Evolutionary conservation across 2,329 filamentous ascomycete species (phyloP).

Genomic region (Chrysosphaeria jannelii): DNA sequence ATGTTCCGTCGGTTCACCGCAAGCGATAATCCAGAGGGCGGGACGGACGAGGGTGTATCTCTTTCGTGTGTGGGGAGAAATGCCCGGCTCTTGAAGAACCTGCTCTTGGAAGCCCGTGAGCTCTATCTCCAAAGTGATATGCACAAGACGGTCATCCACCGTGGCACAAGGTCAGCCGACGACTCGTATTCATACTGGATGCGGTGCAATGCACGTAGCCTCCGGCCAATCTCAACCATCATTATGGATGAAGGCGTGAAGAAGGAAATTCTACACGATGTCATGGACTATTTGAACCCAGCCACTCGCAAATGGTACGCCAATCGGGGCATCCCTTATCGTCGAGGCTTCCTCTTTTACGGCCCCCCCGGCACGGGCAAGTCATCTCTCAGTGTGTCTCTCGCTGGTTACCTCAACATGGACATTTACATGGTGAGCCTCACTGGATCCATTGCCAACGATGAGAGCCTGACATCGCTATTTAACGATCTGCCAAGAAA

Average conservation of each 20-base stretch:
- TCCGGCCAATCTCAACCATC: constrained; percentile 32
- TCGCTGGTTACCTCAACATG: constrained; percentile 39
- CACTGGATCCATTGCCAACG: constrained; percentile 28
- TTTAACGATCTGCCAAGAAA: constrained; percentile 36
- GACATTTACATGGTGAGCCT: constrained; percentile 43
- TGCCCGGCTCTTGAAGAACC: constrained; percentile 27
- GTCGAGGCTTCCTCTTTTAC: constrained; percentile 54
- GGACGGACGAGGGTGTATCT: constrained; percentile 24
- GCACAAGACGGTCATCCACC: constrained; percentile 33
- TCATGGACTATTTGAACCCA: constrained; percentile 30
- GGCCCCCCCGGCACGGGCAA: constrained; percentile 62
- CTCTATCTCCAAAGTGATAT: constrained; percentile 25
- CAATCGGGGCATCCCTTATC: constrained; percentile 59
- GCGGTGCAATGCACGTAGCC: constrained; percentile 27
- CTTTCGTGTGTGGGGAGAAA: constrained; percentile 30
- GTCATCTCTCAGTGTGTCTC: constrained; percentile 36
- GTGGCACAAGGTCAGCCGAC: constrained; percentile 16
- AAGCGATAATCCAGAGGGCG: constrained; percentile 11
- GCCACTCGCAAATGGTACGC: constrained; percentile 48
- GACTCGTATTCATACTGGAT: constrained; percentile 16
- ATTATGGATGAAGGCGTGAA: constrained; percentile 31
- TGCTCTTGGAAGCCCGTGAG: constrained; percentile 25
- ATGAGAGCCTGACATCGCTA: constrained; percentile 31
- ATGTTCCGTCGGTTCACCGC: constrained; percentile 23
- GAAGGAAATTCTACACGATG: constrained; percentile 25